Conservation (phyloP, 805 yeast species). For the Blastobotrys robertii region DNA sequence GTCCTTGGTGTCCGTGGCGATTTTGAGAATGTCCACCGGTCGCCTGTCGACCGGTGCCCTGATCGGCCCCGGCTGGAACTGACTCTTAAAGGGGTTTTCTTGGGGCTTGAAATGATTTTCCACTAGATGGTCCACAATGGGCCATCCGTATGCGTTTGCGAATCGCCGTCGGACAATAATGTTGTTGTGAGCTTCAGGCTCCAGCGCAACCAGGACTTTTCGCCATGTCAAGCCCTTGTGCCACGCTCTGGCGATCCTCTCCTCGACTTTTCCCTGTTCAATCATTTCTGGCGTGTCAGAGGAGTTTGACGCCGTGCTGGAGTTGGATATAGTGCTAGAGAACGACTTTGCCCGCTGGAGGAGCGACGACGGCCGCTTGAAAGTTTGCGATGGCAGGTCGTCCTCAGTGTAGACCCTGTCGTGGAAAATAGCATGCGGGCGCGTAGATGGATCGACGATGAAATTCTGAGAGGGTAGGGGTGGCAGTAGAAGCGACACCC, state of each 20-base stretch:
- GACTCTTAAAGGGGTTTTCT: not conserved
- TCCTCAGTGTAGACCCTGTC: constrained; percentile 62
- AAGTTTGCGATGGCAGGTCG: constrained; percentile 53
- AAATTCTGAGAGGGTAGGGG: constrained; percentile 66
- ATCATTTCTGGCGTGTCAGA: constrained; percentile 13
- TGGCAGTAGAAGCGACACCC: constrained; percentile 65
- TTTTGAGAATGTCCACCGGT: too few relatives aligned
- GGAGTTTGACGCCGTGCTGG: constrained; percentile 1
- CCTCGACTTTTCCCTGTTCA: constrained; percentile 44
- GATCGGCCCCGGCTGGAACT: not conserved
- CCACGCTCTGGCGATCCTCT: constrained; percentile 80
- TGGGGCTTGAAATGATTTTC: constrained; percentile 43
- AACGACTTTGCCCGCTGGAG: not conserved
- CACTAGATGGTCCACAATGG: constrained; percentile 75
- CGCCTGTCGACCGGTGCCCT: too few relatives aligned
- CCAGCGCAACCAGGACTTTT: constrained; percentile 73
- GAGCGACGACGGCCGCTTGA: constrained; percentile 10
- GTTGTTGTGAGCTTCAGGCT: constrained; percentile 94
- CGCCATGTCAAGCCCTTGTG: constrained; percentile 82
- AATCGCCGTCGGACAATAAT: constrained; percentile 81
- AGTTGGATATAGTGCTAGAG: constrained; percentile 3
- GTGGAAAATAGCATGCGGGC: constrained; percentile 67
- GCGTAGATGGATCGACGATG: constrained; percentile 52
- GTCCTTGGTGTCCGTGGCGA: too few relatives aligned
- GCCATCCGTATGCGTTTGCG: constrained; percentile 94